These are phyloP conservation scores for Fusarium falciforme DNA, from an alignment of 2,329 filamentous ascomycete species.

Conservation along the genomic window DNA sequence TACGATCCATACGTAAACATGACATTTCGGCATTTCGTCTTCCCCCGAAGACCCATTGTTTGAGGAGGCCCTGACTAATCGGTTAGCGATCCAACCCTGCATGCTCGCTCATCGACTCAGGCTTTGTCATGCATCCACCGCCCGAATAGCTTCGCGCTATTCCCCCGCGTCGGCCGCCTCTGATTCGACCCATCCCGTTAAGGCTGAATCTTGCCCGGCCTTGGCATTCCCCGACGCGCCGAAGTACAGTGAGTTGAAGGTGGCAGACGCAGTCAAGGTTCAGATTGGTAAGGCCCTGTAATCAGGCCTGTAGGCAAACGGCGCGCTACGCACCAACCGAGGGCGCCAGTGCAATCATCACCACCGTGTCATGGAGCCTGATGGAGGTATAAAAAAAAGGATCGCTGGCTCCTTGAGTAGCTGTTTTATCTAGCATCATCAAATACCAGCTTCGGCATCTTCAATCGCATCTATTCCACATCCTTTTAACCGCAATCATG, in stretches of 20 bases:
- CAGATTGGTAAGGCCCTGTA: slow-evolving; percentile 29
- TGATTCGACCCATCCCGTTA: slow-evolving; percentile 1
- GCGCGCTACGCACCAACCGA: not conserved
- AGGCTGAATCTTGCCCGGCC: slow-evolving; percentile 18
- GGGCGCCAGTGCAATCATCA: not conserved
- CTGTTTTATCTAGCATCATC: not conserved
- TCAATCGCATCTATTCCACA: not conserved
- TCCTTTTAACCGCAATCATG: slow-evolving; percentile 21
- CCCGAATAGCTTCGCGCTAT: slow-evolving; percentile 2
- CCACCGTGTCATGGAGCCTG: not conserved
- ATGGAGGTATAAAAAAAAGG: slow-evolving; percentile 17
- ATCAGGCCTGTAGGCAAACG: not conserved
- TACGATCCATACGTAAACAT: not conserved
- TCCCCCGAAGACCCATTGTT: slow-evolving; percentile 18
- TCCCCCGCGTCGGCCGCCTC: not conserved
- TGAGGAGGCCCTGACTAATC: slow-evolving; percentile 9
- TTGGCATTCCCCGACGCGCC: slow-evolving; percentile 41
- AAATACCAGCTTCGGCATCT: not conserved
- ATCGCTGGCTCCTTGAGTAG: not conserved
- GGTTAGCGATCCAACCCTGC: not conserved
- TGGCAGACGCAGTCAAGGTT: not conserved
- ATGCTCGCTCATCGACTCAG: not conserved
- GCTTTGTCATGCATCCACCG: slow-evolving; percentile 26
- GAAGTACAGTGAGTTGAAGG: slow-evolving; percentile 15
- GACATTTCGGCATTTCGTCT: slow-evolving; percentile 10